Conservation (phyloP, 176 grass and related monocot genomes). For the Bothriochloa decipiens region DNA sequence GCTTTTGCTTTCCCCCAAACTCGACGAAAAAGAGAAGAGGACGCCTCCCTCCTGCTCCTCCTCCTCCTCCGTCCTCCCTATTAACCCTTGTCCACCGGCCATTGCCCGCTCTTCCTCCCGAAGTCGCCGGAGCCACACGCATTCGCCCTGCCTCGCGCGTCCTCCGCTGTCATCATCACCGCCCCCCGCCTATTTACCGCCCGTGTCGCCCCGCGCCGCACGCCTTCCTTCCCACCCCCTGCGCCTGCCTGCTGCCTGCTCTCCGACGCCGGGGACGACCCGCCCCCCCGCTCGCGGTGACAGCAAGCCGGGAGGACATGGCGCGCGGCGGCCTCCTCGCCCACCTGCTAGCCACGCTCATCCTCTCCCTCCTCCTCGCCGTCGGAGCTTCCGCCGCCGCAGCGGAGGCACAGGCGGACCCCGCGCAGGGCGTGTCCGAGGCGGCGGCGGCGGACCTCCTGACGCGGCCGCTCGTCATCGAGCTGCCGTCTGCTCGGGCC, state of each 20-base stretch:
- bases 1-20: not conserved
- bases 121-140: slow-evolving; percentile 10
- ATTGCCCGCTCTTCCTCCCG: not conserved
- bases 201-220: not conserved
- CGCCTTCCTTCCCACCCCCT: not conserved
- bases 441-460: not conserved
- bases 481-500: slow-evolving; percentile 32
- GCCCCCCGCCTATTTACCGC: not conserved
- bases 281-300: not conserved
- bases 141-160: not conserved
- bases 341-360: not conserved
- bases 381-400: not conserved
- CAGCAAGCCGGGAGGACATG: slow-evolving; percentile 15
- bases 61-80: not conserved
- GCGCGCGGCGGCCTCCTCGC: not conserved
- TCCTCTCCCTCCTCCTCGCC: not conserved
- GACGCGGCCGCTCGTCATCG: slow-evolving; percentile 45
- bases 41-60: not conserved
- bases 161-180: not conserved
- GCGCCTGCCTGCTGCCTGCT: not conserved
- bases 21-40: not conserved
- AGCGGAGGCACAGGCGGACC: not conserved
- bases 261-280: slow-evolving; percentile 11
- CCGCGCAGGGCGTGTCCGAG: not conserved
- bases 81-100: not conserved